Conservation (phyloP, 441 rosid genomes). For the Metrosideros polymorpha region DNA sequence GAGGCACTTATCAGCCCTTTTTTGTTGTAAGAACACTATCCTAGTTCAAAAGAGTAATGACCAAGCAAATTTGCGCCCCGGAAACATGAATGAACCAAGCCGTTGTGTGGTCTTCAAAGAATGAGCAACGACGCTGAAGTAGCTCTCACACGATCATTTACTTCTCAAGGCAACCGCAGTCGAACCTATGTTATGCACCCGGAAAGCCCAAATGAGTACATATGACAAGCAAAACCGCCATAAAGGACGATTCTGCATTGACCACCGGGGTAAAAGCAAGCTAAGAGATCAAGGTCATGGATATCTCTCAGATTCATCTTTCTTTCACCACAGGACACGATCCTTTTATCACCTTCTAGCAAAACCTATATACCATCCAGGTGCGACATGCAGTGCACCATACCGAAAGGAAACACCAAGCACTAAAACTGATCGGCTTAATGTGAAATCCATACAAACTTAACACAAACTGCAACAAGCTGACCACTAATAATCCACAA, state of each 20-base stretch:
- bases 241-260: background rate
- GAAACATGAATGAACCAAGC: background rate
- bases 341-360: background rate
- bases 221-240: background rate
- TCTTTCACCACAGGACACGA: background rate
- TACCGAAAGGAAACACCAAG: background rate
- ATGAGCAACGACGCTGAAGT: background rate
- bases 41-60: background rate
- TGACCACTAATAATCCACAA: no score
- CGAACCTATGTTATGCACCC: background rate
- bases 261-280: background rate
- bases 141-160: background rate
- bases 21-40: background rate
- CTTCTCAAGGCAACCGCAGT: background rate
- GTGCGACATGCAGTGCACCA: background rate
- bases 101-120: background rate
- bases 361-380: background rate
- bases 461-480: no score
- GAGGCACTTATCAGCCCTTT: no score
- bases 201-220: background rate
- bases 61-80: background rate
- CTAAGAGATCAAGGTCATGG: background rate
- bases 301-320: background rate
- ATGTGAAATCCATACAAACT: no score
- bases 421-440: background rate